Percentiles rank a stretch among this genome's conserved stretches.
Conservation (phyloP, 2,329 filamentous ascomycete species). For the Diaporthe citrichinensis region DNA sequence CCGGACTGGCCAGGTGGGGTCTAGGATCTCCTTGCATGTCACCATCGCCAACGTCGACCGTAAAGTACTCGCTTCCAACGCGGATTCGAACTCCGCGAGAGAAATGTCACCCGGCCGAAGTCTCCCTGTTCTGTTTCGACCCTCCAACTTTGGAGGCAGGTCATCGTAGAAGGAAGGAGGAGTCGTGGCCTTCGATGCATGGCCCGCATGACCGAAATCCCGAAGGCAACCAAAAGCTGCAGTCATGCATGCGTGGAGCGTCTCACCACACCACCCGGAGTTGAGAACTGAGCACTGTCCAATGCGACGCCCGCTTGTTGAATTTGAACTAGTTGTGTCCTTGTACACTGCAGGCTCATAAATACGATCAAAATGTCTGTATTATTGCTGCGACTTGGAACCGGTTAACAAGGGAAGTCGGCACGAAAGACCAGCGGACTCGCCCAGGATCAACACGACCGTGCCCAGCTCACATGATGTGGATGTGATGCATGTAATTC, state of each 20-base stretch:
- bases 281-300: background rate
- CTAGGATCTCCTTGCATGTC: constrained; percentile 4
- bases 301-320: constrained; percentile 6
- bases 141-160: background rate
- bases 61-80: background rate
- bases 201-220: background rate
- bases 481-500: constrained; percentile 6
- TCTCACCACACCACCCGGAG: constrained; percentile 15
- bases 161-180: too few relatives aligned
- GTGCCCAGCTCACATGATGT: constrained; percentile 23
- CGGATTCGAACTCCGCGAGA: constrained; percentile 1
- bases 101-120: background rate
- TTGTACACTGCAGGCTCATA: background rate
- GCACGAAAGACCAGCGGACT: background rate
- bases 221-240: constrained; percentile 7
- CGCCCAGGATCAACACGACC: background rate
- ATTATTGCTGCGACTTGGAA: background rate
- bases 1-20: constrained; percentile 11
- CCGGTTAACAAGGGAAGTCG: background rate
- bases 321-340: background rate
- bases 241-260: constrained; percentile 24
- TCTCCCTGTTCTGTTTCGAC: background rate
- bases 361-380: background rate
- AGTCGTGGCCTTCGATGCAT: background rate
- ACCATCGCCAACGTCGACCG: constrained; percentile 22